Base-by-base conservation (phyloP, 2,329 filamentous ascomycete genomes). In the Lizonia empirigonia region DNA sequence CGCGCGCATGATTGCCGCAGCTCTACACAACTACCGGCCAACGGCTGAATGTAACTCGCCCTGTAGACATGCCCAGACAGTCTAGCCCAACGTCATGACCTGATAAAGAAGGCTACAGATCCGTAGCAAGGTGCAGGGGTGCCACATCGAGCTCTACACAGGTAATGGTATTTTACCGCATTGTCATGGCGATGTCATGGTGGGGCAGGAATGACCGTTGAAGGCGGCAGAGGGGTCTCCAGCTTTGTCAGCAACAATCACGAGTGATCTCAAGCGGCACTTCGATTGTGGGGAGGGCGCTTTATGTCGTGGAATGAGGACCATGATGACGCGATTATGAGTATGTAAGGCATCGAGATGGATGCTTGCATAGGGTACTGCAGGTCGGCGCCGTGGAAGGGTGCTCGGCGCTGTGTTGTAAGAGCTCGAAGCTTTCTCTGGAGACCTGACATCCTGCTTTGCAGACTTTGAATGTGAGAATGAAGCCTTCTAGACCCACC, bases 61-160 rank as follows among this genome's bases (percentile, higher is more conserved):
- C 61, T 60, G 63, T 63, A 60, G 41, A 67, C 55, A 51, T 33
- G 60, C 64, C 57, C 52, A 54, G 62, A 59, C 20, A 29, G 60
- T 62, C 50, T 63, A 64, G 46, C 33, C 16, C 27, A 42, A 67
- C 67, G 67, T 69, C 67, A 69, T 69, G 63, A 67, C 56, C 58
- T 54, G 47, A 44, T 61, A 23, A 58, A 59, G 50, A 58, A 45
- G 58, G 62, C 40, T 23, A 52, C 50, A 58, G 35, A 56, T 54
- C 57, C 57, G 62, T 50, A 27, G 15, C 44, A 46, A 51, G 37
- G 32, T 32, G 32, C 50, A 46, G 37, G 46, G 44, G 53, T 34
- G 33, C 52, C 56, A 58, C 51, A 59, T 59, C 44, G 51, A 56
- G 34, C 52, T 56, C 48, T 44, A 37, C 34, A 35, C 18, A 26